phyloP scores from a whole-genome alignment of 1,284 basidiomycete species.

The Apiotrichum laibachii region DNA sequence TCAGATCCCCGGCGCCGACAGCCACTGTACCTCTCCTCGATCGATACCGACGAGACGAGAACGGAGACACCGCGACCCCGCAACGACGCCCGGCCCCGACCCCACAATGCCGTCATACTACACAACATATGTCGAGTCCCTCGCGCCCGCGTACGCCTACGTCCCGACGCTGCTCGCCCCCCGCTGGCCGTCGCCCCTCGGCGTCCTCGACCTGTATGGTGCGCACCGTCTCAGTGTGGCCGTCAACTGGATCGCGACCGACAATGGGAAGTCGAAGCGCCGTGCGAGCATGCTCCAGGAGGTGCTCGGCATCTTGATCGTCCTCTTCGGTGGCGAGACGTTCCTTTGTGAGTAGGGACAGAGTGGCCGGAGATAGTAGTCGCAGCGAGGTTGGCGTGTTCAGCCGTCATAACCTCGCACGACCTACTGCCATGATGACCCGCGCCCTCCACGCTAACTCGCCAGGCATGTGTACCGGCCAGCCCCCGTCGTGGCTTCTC shows the following conservation, averaged over 20 bases:
- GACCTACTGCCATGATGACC: not conserved
- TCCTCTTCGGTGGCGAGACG: slow-evolving; percentile 51
- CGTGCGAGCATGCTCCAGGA: slow-evolving; percentile 42
- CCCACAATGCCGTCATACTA: not conserved
- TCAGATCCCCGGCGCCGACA: too few species aligned
- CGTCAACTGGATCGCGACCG: slow-evolving; percentile 42
- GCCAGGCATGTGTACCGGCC: slow-evolving; percentile 39
- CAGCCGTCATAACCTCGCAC: too few species aligned
- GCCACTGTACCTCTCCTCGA: too few species aligned
- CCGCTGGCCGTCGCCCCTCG: slow-evolving; percentile 35
- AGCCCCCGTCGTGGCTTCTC: slow-evolving; percentile 47
- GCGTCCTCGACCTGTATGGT: slow-evolving; percentile 43
- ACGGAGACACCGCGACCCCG: too few species aligned
- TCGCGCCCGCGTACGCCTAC: slow-evolving; percentile 20
- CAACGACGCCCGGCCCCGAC: too few species aligned
- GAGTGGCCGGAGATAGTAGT: not conserved
- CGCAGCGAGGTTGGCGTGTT: not conserved
- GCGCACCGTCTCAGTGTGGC: slow-evolving; percentile 42
- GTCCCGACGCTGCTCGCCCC: slow-evolving; percentile 30
- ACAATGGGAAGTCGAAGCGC: slow-evolving; percentile 10
- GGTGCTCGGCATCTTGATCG: slow-evolving; percentile 41
- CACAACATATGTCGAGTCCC: slow-evolving; percentile 7
- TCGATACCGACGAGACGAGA: too few species aligned
- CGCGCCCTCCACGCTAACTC: not conserved
- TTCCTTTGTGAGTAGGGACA: slow-evolving; percentile 40